Conservation (phyloP, 495 filamentous ascomycete species). For the Lepraria neglecta region DNA sequence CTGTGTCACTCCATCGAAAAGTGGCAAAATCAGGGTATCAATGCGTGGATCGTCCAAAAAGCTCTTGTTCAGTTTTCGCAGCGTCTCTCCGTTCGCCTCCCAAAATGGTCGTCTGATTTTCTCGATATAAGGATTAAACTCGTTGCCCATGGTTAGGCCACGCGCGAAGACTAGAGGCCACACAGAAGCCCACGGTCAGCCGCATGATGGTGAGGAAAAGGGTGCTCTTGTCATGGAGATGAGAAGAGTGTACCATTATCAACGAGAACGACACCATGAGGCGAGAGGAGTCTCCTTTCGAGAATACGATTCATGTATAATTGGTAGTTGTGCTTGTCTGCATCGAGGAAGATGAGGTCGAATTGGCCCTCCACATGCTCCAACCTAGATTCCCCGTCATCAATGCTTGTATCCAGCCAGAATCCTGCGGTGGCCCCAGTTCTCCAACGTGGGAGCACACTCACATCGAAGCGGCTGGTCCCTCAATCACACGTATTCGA, state of each 20-base stretch:
- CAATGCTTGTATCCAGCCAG: not conserved
- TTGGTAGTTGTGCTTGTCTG: conserved; percentile 31
- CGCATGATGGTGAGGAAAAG: too few relatives aligned
- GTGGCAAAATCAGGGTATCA: conserved; percentile 32
- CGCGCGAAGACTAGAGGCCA: too few relatives aligned
- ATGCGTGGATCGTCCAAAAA: conserved; percentile 28
- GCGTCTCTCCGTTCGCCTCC: conserved; percentile 14
- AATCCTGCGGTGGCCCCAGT: too few relatives aligned
- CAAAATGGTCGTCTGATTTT: conserved; percentile 18
- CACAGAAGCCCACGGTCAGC: too few relatives aligned
- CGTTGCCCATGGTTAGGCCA: conserved; percentile 21
- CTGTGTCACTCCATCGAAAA: conserved; percentile 16
- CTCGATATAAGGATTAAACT: conserved; percentile 10
- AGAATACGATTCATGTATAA: conserved; percentile 26
- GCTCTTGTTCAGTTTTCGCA: conserved; percentile 30
- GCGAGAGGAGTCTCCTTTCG: conserved; percentile 26
- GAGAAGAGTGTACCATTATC: conserved; percentile 15
- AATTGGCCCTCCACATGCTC: conserved; percentile 21
- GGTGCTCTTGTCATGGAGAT: too few relatives aligned
- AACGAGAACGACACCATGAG: conserved; percentile 29
- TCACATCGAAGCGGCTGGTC: not conserved
- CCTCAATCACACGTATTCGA: conserved; percentile 28
- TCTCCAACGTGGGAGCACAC: too few relatives aligned
- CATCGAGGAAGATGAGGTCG: conserved; percentile 33
- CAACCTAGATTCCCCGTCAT: not conserved